A percentile compares a stretch with the other conserved stretches of the same genome.
Conservation (phyloP, 306 rosid species). For the Cucurbita maxima region DNA sequence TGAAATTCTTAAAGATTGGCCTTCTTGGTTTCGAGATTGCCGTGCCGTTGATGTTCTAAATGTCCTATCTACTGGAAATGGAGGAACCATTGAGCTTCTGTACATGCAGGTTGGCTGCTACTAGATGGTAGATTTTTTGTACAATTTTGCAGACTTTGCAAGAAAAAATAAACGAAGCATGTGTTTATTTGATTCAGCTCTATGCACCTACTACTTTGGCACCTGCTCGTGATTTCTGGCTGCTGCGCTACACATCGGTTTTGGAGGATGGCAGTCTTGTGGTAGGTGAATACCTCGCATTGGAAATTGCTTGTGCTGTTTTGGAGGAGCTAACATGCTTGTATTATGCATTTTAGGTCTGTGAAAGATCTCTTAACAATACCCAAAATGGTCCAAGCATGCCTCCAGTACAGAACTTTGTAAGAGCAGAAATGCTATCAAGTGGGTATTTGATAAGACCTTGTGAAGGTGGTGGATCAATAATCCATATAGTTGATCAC, state of each 20-base stretch:
- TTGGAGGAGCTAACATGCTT: slow-evolving; percentile 7
- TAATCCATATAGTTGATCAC: slow-evolving; percentile 89
- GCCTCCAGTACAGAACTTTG: slow-evolving; percentile 84
- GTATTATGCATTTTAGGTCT: slow-evolving; percentile 33
- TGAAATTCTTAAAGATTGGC: slow-evolving; percentile 92
- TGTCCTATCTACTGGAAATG: slow-evolving; percentile 72
- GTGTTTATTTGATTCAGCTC: slow-evolving; percentile 32
- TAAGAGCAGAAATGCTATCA: slow-evolving; percentile 82
- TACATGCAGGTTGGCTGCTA: slow-evolving; percentile 70
- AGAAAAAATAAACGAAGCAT: neutral
- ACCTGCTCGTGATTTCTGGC: slow-evolving; percentile 98
- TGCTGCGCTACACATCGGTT: slow-evolving; percentile 90
- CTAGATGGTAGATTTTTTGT: neutral
- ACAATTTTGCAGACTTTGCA: neutral
- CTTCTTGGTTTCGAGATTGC: slow-evolving; percentile 82
- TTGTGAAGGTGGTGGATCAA: slow-evolving; percentile 96
- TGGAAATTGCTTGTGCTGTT: neutral
- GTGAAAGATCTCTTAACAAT: slow-evolving; percentile 98
- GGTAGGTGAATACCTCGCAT: slow-evolving; percentile 25
- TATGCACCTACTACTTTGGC: slow-evolving; percentile 97
- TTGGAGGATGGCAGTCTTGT: slow-evolving; percentile 97
- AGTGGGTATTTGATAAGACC: slow-evolving; percentile 93
- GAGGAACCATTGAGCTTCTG: slow-evolving; percentile 88
- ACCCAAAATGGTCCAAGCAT: slow-evolving; percentile 93
- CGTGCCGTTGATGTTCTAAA: slow-evolving; percentile 77